Evolutionary conservation across 1,139 yeast species (phyloP).

Genomic region (Pichia sp.): DNA sequence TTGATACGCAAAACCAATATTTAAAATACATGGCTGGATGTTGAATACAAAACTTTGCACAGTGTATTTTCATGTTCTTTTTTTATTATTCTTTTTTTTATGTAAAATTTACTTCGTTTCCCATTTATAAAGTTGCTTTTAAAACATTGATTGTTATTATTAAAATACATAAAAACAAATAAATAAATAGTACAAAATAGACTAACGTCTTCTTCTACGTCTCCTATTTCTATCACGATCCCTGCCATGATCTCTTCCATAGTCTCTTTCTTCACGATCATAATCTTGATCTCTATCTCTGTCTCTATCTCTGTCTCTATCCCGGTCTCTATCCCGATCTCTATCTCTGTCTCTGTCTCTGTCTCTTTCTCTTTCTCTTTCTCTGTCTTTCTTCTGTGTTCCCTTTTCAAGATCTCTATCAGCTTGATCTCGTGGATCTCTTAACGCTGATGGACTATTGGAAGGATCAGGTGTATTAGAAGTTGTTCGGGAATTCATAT

Average conservation of each 20-base stretch:
- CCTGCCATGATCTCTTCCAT: slow-evolving; percentile 15
- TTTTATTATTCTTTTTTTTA: too few relatives aligned
- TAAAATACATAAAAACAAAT: too few relatives aligned
- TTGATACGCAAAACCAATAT: neutral
- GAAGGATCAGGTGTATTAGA: slow-evolving; percentile 27
- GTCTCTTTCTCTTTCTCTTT: slow-evolving; percentile 11
- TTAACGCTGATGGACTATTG: too few relatives aligned
- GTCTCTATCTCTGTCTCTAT: slow-evolving; percentile 14
- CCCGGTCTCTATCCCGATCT: slow-evolving; percentile 18
- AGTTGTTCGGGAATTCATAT: slow-evolving; percentile 21
- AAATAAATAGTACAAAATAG: too few relatives aligned
- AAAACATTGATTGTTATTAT: too few relatives aligned
- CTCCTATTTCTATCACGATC: slow-evolving; percentile 19
- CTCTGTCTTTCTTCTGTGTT: slow-evolving; percentile 11
- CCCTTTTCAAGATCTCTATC: slow-evolving; percentile 27
- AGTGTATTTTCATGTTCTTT: too few relatives aligned
- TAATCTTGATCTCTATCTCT: slow-evolving; percentile 21
- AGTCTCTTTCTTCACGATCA: slow-evolving; percentile 9
- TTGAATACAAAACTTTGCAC: too few relatives aligned
- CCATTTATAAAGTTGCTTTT: too few relatives aligned
- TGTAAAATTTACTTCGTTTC: too few relatives aligned
- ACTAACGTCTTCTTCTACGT: slow-evolving; percentile 14
- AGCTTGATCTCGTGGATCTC: slow-evolving; percentile 26
- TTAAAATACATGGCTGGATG: too few relatives aligned
- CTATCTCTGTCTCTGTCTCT: slow-evolving; percentile 18